phyloP scores from a whole-genome alignment of 2,329 filamentous ascomycete species.

The Didymella exigua region DNA sequence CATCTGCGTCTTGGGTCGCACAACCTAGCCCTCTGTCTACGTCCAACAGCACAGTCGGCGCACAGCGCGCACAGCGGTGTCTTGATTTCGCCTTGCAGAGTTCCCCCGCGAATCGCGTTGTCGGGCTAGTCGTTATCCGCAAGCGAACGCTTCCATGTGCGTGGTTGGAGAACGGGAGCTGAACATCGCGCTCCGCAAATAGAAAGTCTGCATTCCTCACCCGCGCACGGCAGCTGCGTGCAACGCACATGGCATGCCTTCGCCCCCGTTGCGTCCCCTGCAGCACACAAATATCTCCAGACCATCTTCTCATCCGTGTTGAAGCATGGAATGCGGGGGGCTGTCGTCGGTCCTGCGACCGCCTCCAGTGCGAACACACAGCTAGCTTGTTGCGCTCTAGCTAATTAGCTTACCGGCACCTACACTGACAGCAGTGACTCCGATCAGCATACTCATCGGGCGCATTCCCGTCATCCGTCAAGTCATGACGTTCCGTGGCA shows the following conservation, averaged over 20 bases:
- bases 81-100: neutral
- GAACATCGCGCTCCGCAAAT: neutral
- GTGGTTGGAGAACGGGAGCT: neutral
- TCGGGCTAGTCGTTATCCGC: neutral
- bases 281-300: neutral
- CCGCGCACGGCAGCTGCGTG: slow-evolving; percentile 7
- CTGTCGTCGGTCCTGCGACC: slow-evolving; percentile 3
- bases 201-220: neutral
- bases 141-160: neutral
- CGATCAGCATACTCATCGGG: too few species aligned
- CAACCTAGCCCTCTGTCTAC: neutral
- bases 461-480: neutral
- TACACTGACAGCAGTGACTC: too few species aligned
- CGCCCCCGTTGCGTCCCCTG: neutral
- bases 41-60: neutral
- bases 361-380: neutral
- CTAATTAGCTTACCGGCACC: neutral
- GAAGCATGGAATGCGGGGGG: neutral
- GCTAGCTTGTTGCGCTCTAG: neutral
- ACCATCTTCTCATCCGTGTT: neutral
- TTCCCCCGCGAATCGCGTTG: neutral
- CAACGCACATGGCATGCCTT: slow-evolving; percentile 10
- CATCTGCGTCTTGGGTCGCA: neutral
- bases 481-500: slow-evolving; percentile 13
- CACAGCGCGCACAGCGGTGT: neutral